phyloP scores from a whole-genome alignment of 768 basidiomycete genomes.

The Auricularia sp. region DNA sequence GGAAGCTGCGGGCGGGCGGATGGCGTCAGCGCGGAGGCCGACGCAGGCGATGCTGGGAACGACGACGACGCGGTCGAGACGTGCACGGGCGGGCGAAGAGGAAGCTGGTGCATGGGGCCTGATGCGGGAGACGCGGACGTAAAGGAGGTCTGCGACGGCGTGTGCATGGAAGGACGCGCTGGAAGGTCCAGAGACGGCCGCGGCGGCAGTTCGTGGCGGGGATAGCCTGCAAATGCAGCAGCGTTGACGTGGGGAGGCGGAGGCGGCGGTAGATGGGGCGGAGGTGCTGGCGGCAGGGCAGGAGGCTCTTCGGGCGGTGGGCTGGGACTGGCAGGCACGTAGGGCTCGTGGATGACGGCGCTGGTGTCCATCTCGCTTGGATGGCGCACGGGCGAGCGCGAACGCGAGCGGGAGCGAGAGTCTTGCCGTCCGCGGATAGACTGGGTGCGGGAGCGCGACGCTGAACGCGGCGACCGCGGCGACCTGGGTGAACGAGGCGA shows the following conservation, averaged over 20 bases:
- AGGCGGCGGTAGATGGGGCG: not conserved
- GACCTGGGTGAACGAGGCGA: not conserved
- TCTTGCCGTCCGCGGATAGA: not conserved
- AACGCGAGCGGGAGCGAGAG: not conserved
- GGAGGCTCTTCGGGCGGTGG: not conserved
- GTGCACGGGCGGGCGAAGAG: not conserved
- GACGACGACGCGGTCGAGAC: too few relatives aligned
- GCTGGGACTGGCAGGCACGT: not conserved
- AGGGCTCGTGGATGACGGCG: not conserved
- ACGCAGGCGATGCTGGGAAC: too few relatives aligned
- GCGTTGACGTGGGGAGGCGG: not conserved
- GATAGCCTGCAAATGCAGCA: not conserved
- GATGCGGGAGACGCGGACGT: not conserved
- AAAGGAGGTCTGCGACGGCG: not conserved
- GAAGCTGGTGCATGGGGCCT: not conserved
- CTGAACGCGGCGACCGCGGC: not conserved
- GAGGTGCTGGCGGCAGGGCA: not conserved
- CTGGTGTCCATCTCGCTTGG: constrained; percentile 1
- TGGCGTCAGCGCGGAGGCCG: too few relatives aligned
- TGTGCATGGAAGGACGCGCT: not conserved
- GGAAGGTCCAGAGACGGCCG: not conserved
- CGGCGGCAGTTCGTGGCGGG: not conserved
- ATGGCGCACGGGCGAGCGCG: not conserved
- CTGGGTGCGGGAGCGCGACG: not conserved
- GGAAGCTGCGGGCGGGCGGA: too few relatives aligned